Base-by-base conservation (phyloP, 148 eudicot species). In the Drosera capensis region DNA sequence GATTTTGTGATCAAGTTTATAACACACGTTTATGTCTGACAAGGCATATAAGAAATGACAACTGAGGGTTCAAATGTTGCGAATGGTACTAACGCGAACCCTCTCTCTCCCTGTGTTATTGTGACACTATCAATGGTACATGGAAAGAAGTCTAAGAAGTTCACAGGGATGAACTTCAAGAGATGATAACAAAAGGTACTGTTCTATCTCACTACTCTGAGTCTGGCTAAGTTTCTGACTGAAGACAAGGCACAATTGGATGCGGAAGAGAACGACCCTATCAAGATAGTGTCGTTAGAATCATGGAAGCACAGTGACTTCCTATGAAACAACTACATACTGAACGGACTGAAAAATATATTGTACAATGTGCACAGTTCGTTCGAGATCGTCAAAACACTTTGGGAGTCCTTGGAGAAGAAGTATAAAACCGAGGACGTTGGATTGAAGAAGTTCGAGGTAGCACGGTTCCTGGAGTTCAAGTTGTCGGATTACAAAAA, bases 111-210 rank as follows among this genome's bases (percentile, higher is more conserved):
- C n/a, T n/a, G n/a, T n/a, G n/a, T n/a, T n/a, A n/a, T n/a, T n/a
- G n/a, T n/a, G n/a, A n/a, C n/a, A n/a, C n/a, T n/a, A n/a, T n/a
- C n/a, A n/a, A n/a, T n/a, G n/a, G n/a, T 30, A 13, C 22, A 43
- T 9, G 23, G 12, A 3, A 24, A 43, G 12, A 17, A 4, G 46
- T 4, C 24, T 5, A 5, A 43, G 14, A 43, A 20, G 12, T 43
- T 43, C 46, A 43, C 18, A 18, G 46, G 46, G 6, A 30, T 13
- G n/a, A n/a, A n/a, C n/a, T n/a, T n/a, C n/a, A n/a, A n/a, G n/a
- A n/a, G n/a, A n/a, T n/a, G n/a, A n/a, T 17, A 18, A 17, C 12
- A 43, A 12, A 18, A 43, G 21, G 12, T 43, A 21, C 1, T 43
- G 2, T 43, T 43, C 13, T 43, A 21, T 4, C 46, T 3, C 1